Evolutionary conservation across 495 filamentous ascomycete species (phyloP).

Genomic region (Clohesyomyces aquaticus): DNA sequence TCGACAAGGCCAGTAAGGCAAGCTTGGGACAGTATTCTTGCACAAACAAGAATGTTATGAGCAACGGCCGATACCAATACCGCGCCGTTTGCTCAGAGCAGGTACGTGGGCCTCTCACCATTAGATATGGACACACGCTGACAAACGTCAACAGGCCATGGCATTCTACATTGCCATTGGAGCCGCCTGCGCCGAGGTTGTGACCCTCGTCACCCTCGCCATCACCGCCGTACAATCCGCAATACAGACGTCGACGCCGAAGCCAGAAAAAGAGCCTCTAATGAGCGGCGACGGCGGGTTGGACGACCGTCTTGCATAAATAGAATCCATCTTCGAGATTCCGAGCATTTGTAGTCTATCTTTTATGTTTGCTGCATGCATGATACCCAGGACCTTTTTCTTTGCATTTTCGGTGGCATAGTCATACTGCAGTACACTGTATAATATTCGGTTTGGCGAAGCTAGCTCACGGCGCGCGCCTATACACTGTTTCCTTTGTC

Average conservation of each 20-base stretch:
- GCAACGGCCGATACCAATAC: conserved; percentile 38
- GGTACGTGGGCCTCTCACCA: conserved; percentile 8
- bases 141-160: conserved; percentile 21
- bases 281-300: conserved; percentile 17
- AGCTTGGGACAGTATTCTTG: conserved; percentile 34
- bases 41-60: conserved; percentile 36
- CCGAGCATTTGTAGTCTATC: too few relatives aligned
- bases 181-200: conserved; percentile 28
- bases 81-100: conserved; percentile 36
- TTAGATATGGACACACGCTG: conserved; percentile 2
- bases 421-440: too few relatives aligned
- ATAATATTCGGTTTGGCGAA: too few relatives aligned
- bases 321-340: too few relatives aligned
- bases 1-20: conserved; percentile 30
- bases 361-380: too few relatives aligned
- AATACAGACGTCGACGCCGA: conserved; percentile 13
- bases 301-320: conserved; percentile 5
- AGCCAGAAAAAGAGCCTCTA: conserved; percentile 11
- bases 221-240: conserved; percentile 22
- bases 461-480: too few relatives aligned
- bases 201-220: conserved; percentile 27
- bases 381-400: too few relatives aligned
- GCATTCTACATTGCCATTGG: conserved; percentile 33
- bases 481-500: too few relatives aligned
- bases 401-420: too few relatives aligned